Conservation (phyloP, 179 eudicot genomes). For the Corrigiola litoralis region DNA sequence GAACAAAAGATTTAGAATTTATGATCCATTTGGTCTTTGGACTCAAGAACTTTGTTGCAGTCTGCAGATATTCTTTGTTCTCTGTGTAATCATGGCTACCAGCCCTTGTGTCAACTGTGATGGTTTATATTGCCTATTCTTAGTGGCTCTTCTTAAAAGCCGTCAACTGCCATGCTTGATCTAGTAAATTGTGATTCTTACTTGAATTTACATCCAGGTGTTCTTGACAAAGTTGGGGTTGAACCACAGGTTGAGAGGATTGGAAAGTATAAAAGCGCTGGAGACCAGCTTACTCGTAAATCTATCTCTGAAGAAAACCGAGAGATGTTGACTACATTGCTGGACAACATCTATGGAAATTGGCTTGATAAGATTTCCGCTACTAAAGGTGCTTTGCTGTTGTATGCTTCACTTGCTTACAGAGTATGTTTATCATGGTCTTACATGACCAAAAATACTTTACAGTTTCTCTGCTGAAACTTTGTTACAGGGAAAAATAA, state of each 20-base stretch:
- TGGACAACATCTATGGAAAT: slow-evolving; percentile 80
- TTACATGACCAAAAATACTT: slow-evolving; percentile 21
- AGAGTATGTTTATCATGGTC: slow-evolving; percentile 9
- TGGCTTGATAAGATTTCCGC: slow-evolving; percentile 74
- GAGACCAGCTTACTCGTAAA: slow-evolving; percentile 82
- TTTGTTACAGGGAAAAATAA: slow-evolving; percentile 60
- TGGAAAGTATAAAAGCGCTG: slow-evolving; percentile 92
- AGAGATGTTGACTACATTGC: slow-evolving; percentile 86
- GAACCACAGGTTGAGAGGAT: slow-evolving; percentile 92
- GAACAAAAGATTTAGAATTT: neutral
- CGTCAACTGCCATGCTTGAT: slow-evolving; percentile 1
- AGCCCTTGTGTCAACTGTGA: neutral
- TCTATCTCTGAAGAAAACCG: slow-evolving; percentile 84
- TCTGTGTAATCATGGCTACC: neutral
- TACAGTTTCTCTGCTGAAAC: slow-evolving; percentile 28
- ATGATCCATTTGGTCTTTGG: neutral
- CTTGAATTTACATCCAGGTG: slow-evolving; percentile 44
- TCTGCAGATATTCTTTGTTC: neutral
- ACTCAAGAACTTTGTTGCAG: neutral
- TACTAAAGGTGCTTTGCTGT: slow-evolving; percentile 54
- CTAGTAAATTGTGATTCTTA: neutral
- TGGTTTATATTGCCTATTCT: no score
- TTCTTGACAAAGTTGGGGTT: slow-evolving; percentile 80
- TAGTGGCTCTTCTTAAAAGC: neutral
- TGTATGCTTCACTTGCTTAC: slow-evolving; percentile 17